Evolutionary conservation across 768 basidiomycete species (phyloP), one percentile per base, ranked within the genome.

Genomic region (Macrolepiota fuliginosa): DNA sequence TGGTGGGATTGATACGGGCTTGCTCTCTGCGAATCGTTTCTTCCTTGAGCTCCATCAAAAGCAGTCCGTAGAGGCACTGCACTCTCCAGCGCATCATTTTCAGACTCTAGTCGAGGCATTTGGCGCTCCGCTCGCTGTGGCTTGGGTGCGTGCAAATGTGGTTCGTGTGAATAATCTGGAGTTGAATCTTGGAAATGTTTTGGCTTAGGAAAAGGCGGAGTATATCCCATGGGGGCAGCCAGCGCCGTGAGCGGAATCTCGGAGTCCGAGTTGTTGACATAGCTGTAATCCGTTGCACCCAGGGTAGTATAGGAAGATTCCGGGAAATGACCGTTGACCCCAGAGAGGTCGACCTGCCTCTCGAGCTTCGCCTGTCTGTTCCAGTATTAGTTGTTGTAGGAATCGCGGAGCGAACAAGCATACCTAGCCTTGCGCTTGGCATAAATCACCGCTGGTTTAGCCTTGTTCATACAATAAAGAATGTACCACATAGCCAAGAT

Each of bases 401-500:
- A 35, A 25, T 12, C 12, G 13, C 13, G 24, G 35, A 17, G n/a
- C 11, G 46, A 4, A 24, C 11, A 17, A 45, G 27, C 70, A 66
- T 62, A 90, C 86, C 90, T 79, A 13, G 87, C 88, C 70, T 91
- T 91, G 49, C 89, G 83, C 40, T 87, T 77, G 11, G 80, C 83
- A 61, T 90, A 84, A 55, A 92, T 85, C n/a, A 92, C 81, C 2
- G 74, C 70, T 4, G 85, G 83, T 68, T 91, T 92, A 37, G 80
- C 84, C 56, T 78, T 75, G 71, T 86, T 84, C 83, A 96, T 91
- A 71, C 86, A 70, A 56, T 72, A 79, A 65, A 83, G 82, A 66
- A 96, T 91, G 70, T 90, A 96, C 91, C 91, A 95, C 80, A 90
- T 88, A 0, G 94, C 90, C 25, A 75, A 71, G 55, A 91, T 50